Percentiles rank a stretch among this genome's conserved stretches.
Conservation (phyloP, 768 basidiomycete species). For the Fomitopsis pulvina region DNA sequence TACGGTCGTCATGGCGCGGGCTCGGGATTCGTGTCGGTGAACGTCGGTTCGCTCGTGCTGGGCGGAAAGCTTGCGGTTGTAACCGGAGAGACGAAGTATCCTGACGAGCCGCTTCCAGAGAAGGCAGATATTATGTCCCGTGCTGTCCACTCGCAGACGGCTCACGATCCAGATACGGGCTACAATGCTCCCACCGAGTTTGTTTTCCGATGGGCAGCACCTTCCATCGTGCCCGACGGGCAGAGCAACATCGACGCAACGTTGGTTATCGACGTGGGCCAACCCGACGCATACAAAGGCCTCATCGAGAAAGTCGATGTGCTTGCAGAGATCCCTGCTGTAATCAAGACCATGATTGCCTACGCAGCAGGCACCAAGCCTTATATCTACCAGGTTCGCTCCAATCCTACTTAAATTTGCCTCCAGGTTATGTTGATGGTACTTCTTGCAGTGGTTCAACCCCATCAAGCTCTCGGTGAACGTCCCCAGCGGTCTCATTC, state of each 20-base stretch:
- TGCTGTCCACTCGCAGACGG: constrained; percentile 53
- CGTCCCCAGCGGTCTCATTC: constrained; percentile 33
- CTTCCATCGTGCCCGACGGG: constrained; percentile 47
- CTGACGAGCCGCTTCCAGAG: constrained; percentile 45
- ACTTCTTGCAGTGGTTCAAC: constrained; percentile 46
- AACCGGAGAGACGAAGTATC: constrained; percentile 76
- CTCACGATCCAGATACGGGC: constrained; percentile 71
- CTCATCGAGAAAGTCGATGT: constrained; percentile 93
- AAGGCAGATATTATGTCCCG: constrained; percentile 52
- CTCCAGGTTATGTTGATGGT: background rate
- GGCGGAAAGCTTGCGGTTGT: constrained; percentile 70
- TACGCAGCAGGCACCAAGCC: constrained; percentile 93
- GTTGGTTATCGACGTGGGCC: constrained; percentile 52
- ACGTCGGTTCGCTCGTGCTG: constrained; percentile 79
- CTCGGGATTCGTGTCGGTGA: constrained; percentile 79
- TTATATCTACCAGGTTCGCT: constrained; percentile 86
- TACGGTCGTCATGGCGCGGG: constrained; percentile 77
- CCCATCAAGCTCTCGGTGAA: constrained; percentile 43
- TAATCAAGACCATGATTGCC: constrained; percentile 87
- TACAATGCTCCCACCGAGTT: constrained; percentile 70
- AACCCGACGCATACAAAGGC: constrained; percentile 53
- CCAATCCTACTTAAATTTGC: background rate
- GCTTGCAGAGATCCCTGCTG: constrained; percentile 88
- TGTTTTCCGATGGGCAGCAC: constrained; percentile 72
- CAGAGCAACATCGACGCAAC: constrained; percentile 52